Base-by-base conservation (phyloP, 2,329 filamentous ascomycete genomes). In the Coleophoma eucalyptorum region DNA sequence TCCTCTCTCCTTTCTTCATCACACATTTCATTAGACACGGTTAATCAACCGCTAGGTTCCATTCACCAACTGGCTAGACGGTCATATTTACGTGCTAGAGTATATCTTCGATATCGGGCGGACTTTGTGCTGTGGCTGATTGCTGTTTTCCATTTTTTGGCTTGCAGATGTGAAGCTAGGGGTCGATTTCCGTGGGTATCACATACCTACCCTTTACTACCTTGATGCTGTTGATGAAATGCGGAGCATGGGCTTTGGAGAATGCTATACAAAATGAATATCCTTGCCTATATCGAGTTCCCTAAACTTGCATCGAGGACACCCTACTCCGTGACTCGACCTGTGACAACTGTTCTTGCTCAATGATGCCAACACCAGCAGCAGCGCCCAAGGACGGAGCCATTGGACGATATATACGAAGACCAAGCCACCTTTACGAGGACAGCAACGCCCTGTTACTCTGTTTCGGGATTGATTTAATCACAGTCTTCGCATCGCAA, bases 51-150 rank as follows among this genome's bases (percentile, higher is more conserved):
- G 48, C 58, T 59, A 55, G 53, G 52, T 43, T 45, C 55, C 54
- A 57, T 48, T 58, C 54, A 52, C 43, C 57, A 53, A 62, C 56
- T 61, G 60, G 51, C 51, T 58, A 55, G 51, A 48, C 52, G 60
- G 53, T 65, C 60, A 65, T 59, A 60, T 60, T 61, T 59, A 54
- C 57, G 55, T 65, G 60, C 59, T 48, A 60, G 47, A 65, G 50
- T 50, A 33, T 26, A 26, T 26, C 26, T 26, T 61, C 38, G 41
- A 57, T 56, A 20, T 42, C 41, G 15, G 18, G 48, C 46, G 50
- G 48, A 48, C 34, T 45, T 40, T 21, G 45, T 48, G 47, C 46
- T 52, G 43, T 54, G 37, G 50, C 50, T 56, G 50, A 55, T 40
- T 42, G 45, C 26, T 26, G 26, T 26, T 26, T 26, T 26, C 26